Evolutionary conservation across 2,329 filamentous ascomycete species (phyloP), one percentile per base, ranked within the genome.

Genomic region (Cladosporium sphaerospermum): DNA sequence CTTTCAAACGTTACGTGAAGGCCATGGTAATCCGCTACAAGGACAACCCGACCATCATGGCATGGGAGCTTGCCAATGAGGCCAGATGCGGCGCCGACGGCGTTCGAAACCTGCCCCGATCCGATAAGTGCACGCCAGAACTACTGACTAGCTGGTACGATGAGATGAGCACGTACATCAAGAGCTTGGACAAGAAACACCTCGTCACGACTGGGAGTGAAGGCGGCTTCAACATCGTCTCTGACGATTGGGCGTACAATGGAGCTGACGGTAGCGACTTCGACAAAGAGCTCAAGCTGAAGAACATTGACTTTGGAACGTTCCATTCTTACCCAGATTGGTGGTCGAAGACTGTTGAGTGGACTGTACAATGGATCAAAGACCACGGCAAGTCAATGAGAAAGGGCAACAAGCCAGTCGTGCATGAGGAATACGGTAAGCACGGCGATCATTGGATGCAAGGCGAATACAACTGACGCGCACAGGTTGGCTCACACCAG

Each of bases 31-130:
- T 69, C 18, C 73, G 83, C 10, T 86, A 85, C 69, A 77, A 73
- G 45, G 71, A 75, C 56, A 84, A 79, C 0, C 69, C 78, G 0
- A 77, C 83, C 0, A 76, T 87, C 48, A 79, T 86, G 58, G 81
- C 82, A 0, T 87, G 84, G 84, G 83, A 87, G 61, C 70, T 87
- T 3, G 80, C 75, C 54, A 87, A 87, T 59, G 84, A 87, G 67
- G 80, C 83, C 13, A 75, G 83, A 55, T 86, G 83, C 69, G 71
- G 75, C 10, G 76, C 79, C 9, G 86, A 83, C 62, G 69, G 72
- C 39, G 78, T 78, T 1, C 73, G 75, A 10, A 74, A 83, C 28
- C 73, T 86, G 55, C 66, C 67, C 6, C 62, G 67, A 23, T 65
- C 62, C 36, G 55, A 56, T 11, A 63, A 58, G 33, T 67, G 64